These are phyloP conservation scores for Moesziomyces globuligerus DNA, from an alignment of 1,284 basidiomycete genomes.

Conservation along the genomic window DNA sequence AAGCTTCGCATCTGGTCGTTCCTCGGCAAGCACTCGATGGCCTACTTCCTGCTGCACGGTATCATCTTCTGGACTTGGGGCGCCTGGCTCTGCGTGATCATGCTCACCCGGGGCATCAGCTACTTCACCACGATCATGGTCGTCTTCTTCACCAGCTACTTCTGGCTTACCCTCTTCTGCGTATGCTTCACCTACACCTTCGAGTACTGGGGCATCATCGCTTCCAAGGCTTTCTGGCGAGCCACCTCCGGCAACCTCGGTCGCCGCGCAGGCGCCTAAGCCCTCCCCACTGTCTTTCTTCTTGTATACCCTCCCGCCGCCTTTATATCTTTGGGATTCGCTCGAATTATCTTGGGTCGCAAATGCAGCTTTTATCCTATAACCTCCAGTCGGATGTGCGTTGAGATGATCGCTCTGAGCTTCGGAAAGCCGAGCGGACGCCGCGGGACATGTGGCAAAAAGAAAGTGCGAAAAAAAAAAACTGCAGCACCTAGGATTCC, in stretches of 20 bases:
- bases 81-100: conserved; percentile 47
- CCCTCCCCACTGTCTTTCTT: not conserved
- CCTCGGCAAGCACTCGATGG: conserved; percentile 57
- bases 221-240: conserved; percentile 57
- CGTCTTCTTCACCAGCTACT: conserved; percentile 51
- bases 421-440: no score
- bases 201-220: conserved; percentile 55
- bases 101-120: conserved; percentile 36
- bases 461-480: no score
- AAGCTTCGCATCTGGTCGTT: conserved; percentile 51
- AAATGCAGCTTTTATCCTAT: no score
- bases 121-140: conserved; percentile 56
- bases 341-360: no score
- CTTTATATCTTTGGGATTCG: no score
- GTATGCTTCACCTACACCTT: conserved; percentile 57
- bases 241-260: conserved; percentile 50
- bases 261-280: conserved; percentile 32
- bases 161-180: conserved; percentile 47
- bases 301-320: conserved; percentile 10
- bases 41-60: conserved; percentile 56
- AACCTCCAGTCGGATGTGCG: no score
- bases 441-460: no score
- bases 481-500: conserved; percentile 77
- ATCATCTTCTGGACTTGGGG: conserved; percentile 62
- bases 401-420: no score